Base-by-base conservation (phyloP, 2,329 filamentous ascomycete species). In the Neonectria hederae region DNA sequence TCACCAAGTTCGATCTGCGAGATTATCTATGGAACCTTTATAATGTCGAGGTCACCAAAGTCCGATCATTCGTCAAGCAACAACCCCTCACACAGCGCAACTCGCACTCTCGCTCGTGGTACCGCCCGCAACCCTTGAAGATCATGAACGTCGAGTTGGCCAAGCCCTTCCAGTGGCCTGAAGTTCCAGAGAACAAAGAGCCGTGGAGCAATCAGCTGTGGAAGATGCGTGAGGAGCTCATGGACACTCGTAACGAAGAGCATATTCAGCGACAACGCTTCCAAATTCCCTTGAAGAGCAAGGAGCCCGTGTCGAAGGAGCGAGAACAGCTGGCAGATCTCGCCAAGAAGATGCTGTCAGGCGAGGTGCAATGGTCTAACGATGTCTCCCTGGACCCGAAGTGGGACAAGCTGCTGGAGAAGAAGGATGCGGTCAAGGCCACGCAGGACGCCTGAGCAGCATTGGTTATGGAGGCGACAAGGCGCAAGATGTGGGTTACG, bases 1-100 rank as follows among this genome's bases (percentile, higher is more conserved):
- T 97, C 85, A 97, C 93, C 85, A 99, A 99, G 83, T 90, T 98
- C 80, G 96, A 99, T 79, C 83, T 99, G 45, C 92, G 94, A 79
- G 94, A 97, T 83, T 99, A 98, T 83, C 90, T 99, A 66, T 92
- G 88, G 83, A 90, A 97, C 79, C 87, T 87, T 46, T 99, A 99
- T 84, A 85, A 87, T 65, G 90, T 98, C 66, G 86, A 90, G 68
- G 88, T 90, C 58, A 82, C 88, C 56, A 84, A 84, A 69, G 89
- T 98, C 66, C 92, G 95, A 66, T 94, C 92, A 57, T 95, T 76
- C 64, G 87, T 98, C 75, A 89, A 92, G 80, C 85, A 89, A 77
- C 87, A 77, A 65, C 79, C 81, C 17, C 85, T 86, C 61, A 86
- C 87, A 38, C 86, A 86, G 62, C 86, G 79, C 71, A 77, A 77